Conservation (phyloP, 306 rosid genomes). For the Pachyrhizus erosus region DNA sequence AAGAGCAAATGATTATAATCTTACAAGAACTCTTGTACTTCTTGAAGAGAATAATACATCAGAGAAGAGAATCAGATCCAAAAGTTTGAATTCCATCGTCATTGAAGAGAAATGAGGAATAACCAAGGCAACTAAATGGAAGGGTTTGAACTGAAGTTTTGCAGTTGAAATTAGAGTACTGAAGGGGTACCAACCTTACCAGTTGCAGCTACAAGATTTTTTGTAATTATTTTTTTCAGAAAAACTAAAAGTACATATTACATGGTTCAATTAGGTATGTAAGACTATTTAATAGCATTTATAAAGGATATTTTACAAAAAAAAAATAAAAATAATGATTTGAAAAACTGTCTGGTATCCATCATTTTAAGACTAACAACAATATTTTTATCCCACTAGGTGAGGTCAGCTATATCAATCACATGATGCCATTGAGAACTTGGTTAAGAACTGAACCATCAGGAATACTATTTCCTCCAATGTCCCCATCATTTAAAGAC, state of each 20-base stretch:
- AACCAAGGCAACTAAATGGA: constrained; percentile 7
- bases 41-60: constrained; percentile 2
- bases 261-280: neutral
- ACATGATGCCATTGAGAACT: neutral
- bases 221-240: neutral
- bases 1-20: neutral
- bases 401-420: too few species aligned
- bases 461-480: neutral
- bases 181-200: constrained; percentile 1
- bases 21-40: neutral
- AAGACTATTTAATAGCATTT: neutral
- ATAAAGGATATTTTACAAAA: neutral
- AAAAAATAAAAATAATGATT: neutral
- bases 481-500: constrained; percentile 13
- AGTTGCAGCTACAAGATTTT: neutral
- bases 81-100: neutral
- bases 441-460: neutral
- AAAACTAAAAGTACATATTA: constrained; percentile 1
- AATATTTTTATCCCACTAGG: neutral
- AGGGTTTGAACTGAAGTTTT: constrained; percentile 11
- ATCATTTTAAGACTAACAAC: neutral
- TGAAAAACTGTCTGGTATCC: neutral
- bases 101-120: neutral
- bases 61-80: constrained; percentile 11
- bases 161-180: constrained; percentile 17